Evolutionary conservation across 225 moss, liverwort and hornwort species (phyloP).

Genomic region (Pseudisothecium myosuroides): DNA sequence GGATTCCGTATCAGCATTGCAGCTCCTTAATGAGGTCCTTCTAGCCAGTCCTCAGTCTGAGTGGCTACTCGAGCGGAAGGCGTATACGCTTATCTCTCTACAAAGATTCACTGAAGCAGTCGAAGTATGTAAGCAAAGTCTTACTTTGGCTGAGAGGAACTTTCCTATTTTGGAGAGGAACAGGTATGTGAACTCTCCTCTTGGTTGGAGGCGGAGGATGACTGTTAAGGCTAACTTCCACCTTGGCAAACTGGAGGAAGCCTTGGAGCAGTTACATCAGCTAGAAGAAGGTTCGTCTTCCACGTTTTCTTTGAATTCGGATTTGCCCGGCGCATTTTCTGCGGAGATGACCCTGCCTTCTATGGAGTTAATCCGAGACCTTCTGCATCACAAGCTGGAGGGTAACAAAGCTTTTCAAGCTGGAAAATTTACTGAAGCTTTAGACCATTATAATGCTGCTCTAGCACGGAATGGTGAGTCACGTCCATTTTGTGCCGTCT

Average conservation of each 20-base stretch:
- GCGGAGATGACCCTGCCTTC: slow-evolving; percentile 37
- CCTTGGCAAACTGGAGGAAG: slow-evolving; percentile 88
- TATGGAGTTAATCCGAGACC: slow-evolving; percentile 49
- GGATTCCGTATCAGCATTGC: slow-evolving; percentile 48
- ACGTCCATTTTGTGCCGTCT: slow-evolving; percentile 91
- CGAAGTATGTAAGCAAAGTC: slow-evolving; percentile 59
- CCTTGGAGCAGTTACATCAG: slow-evolving; percentile 51
- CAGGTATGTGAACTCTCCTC: slow-evolving; percentile 7
- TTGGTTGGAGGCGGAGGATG: slow-evolving; percentile 63
- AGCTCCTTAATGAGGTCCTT: slow-evolving; percentile 73
- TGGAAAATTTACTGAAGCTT: slow-evolving; percentile 68
- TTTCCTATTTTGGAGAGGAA: slow-evolving; percentile 15
- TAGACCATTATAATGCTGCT: slow-evolving; percentile 85
- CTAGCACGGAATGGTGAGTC: slow-evolving; percentile 90
- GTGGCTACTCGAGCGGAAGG: slow-evolving; percentile 56
- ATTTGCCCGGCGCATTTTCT: slow-evolving; percentile 14
- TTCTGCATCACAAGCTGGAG: slow-evolving; percentile 68
- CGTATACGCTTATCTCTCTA: slow-evolving; percentile 44
- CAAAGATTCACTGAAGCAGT: slow-evolving; percentile 70
- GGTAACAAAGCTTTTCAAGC: slow-evolving; percentile 87
- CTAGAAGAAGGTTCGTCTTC: slow-evolving; percentile 24
- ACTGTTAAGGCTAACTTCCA: slow-evolving; percentile 73
- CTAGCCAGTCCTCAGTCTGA: slow-evolving; percentile 72
- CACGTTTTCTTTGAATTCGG: background rate
- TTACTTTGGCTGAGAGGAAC: slow-evolving; percentile 60